phyloP scores from a whole-genome alignment of 768 basidiomycete genomes.

The Leccinum subgranulosum region DNA sequence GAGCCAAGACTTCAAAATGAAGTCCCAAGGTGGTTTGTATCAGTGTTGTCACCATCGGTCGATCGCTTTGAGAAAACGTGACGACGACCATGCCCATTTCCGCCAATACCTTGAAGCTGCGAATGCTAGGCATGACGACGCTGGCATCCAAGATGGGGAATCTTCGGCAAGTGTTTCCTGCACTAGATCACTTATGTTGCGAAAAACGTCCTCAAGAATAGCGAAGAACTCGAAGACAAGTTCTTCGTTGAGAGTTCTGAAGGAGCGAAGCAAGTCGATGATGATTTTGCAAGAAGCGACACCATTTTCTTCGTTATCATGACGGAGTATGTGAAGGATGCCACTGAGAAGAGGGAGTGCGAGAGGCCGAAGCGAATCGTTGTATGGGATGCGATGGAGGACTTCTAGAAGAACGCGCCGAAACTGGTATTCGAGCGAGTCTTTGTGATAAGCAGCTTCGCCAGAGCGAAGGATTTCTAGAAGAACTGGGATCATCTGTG shows the following conservation, averaged over 20 bases:
- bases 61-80: constrained; percentile 82
- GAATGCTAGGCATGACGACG: constrained; percentile 62
- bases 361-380: constrained; percentile 73
- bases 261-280: constrained; percentile 82
- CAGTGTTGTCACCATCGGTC: constrained; percentile 57
- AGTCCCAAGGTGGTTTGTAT: constrained; percentile 70
- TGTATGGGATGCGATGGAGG: constrained; percentile 80
- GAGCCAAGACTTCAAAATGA: constrained; percentile 74
- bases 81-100: constrained; percentile 94
- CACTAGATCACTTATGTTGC: constrained; percentile 70
- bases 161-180: constrained; percentile 71
- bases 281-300: constrained; percentile 86
- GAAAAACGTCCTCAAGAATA: constrained; percentile 75
- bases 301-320: constrained; percentile 97
- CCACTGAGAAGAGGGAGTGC: constrained; percentile 66
- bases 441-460: constrained; percentile 64
- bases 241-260: constrained; percentile 69
- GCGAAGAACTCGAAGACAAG: constrained; percentile 75
- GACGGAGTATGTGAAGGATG: constrained; percentile 78
- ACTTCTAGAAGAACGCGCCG: constrained; percentile 87
- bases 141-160: constrained; percentile 55
- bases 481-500: constrained; percentile 69
- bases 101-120: constrained; percentile 90
- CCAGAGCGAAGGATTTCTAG: constrained; percentile 69
- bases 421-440: constrained; percentile 72